Conservation (phyloP, 2,329 filamentous ascomycete genomes). For the Colletotrichum tabaci region DNA sequence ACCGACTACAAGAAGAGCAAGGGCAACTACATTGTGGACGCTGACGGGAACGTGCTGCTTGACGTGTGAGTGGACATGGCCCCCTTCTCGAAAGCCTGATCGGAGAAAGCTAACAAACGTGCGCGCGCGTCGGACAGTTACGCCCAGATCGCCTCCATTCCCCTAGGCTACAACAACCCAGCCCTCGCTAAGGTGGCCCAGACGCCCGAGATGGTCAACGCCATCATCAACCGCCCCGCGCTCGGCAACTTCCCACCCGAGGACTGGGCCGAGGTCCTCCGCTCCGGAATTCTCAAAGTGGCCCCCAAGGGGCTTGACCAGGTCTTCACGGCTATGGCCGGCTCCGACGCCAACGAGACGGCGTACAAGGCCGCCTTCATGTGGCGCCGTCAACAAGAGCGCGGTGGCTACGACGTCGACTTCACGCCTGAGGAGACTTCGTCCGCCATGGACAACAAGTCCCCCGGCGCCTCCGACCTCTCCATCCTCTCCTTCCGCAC, state of each 20-base stretch:
- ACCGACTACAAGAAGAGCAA: slow-evolving; percentile 80
- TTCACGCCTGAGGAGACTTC: slow-evolving; percentile 84
- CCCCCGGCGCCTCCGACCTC: slow-evolving; percentile 81
- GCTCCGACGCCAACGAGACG: slow-evolving; percentile 93
- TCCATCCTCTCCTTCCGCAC: slow-evolving; percentile 92
- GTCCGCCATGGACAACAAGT: slow-evolving; percentile 84
- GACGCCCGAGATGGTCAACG: slow-evolving; percentile 83
- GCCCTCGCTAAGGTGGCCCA: slow-evolving; percentile 78
- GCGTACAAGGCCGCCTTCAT: slow-evolving; percentile 98
- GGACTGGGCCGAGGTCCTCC: slow-evolving; percentile 86
- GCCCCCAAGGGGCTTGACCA: slow-evolving; percentile 88
- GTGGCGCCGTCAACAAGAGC: slow-evolving; percentile 86
- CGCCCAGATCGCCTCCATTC: slow-evolving; percentile 93
- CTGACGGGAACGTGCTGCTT: slow-evolving; percentile 80
- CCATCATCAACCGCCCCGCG: slow-evolving; percentile 90
- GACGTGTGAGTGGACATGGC: slow-evolving; percentile 70
- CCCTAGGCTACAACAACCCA: slow-evolving; percentile 93
- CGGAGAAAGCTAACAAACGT: slow-evolving; percentile 1
- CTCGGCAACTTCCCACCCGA: slow-evolving; percentile 91
- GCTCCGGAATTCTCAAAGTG: slow-evolving; percentile 84
- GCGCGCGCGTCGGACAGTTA: slow-evolving; percentile 65
- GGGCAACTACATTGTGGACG: slow-evolving; percentile 86
- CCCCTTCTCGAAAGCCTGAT: background rate
- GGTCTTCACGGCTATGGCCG: slow-evolving; percentile 91
- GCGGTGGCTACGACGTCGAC: slow-evolving; percentile 82